These are phyloP conservation scores for Collariella sp. DNA, from an alignment of 495 filamentous ascomycete species.

Conservation along the genomic window DNA sequence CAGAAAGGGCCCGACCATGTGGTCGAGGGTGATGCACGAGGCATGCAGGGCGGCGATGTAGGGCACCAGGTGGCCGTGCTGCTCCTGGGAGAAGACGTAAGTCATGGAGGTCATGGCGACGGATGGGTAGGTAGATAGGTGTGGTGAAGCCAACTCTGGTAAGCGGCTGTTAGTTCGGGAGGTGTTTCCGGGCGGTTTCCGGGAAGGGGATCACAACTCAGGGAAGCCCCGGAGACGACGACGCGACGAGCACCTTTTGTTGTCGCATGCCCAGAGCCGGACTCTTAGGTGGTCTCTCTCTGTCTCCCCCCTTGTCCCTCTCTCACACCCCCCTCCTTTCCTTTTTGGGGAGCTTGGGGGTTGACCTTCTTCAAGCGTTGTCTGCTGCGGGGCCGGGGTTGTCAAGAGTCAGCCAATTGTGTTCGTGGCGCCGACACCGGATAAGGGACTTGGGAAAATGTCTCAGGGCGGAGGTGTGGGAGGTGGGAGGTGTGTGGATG, in stretches of 20 bases:
- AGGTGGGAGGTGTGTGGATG: neutral
- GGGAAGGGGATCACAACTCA: no score
- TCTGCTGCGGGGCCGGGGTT: conserved; percentile 9
- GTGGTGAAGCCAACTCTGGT: neutral
- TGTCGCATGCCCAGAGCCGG: conserved; percentile 10
- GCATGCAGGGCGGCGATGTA: conserved; percentile 36
- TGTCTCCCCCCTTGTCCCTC: neutral
- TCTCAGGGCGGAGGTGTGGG: conserved; percentile 9
- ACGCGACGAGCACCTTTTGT: neutral
- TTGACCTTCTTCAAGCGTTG: neutral
- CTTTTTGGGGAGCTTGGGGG: neutral
- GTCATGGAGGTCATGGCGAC: conserved; percentile 12
- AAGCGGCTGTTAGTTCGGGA: no score
- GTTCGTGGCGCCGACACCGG: conserved; percentile 13
- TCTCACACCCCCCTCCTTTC: conserved; percentile 2
- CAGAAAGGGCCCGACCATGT: conserved; percentile 32
- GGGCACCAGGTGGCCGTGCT: conserved; percentile 29
- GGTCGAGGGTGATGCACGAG: conserved; percentile 31
- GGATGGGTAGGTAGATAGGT: neutral
- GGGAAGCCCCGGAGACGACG: neutral
- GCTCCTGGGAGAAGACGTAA: conserved; percentile 25
- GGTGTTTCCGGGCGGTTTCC: no score
- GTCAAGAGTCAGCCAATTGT: conserved; percentile 15
- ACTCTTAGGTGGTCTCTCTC: neutral
- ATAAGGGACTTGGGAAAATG: conserved; percentile 3